phyloP scores from a whole-genome alignment of 1,139 yeast genomes.

The Kurtzmaniella natalensis region DNA sequence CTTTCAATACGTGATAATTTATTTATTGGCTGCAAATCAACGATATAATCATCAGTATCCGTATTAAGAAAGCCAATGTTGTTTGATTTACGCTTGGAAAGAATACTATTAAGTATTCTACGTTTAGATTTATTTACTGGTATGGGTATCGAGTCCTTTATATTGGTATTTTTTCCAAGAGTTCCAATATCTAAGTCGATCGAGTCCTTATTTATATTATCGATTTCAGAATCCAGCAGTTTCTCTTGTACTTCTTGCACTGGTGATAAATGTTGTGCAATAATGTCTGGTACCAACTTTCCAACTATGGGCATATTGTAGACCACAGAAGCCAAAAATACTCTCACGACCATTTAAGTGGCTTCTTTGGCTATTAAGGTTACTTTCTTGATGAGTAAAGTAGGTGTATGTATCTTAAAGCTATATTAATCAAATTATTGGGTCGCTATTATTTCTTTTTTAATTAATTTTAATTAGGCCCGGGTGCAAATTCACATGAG shows the following conservation, averaged over 20 bases:
- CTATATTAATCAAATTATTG: too few species aligned
- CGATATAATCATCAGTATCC: background rate
- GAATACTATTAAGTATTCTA: slow-evolving; percentile 3
- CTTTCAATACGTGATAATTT: background rate
- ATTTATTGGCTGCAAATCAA: slow-evolving; percentile 2
- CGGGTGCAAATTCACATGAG: too few species aligned
- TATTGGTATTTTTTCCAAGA: too few species aligned
- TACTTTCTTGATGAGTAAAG: too few species aligned
- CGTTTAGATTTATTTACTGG: background rate
- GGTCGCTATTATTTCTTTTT: too few species aligned
- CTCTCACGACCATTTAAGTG: background rate
- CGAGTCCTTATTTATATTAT: too few species aligned
- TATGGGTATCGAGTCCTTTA: too few species aligned
- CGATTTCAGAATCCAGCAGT: too few species aligned
- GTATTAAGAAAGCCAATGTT: background rate
- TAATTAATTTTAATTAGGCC: too few species aligned
- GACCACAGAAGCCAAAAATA: background rate
- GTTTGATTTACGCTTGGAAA: slow-evolving; percentile 1
- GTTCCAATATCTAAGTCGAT: too few species aligned
- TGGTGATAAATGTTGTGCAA: background rate
- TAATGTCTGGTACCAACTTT: background rate
- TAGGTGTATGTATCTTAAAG: too few species aligned
- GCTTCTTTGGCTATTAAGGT: background rate
- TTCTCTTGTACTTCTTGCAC: background rate
- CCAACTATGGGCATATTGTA: background rate